These are phyloP conservation scores for Elongisporangium undulatum DNA, from an alignment of 352 stramenopile genomes.

Conservation along the genomic window DNA sequence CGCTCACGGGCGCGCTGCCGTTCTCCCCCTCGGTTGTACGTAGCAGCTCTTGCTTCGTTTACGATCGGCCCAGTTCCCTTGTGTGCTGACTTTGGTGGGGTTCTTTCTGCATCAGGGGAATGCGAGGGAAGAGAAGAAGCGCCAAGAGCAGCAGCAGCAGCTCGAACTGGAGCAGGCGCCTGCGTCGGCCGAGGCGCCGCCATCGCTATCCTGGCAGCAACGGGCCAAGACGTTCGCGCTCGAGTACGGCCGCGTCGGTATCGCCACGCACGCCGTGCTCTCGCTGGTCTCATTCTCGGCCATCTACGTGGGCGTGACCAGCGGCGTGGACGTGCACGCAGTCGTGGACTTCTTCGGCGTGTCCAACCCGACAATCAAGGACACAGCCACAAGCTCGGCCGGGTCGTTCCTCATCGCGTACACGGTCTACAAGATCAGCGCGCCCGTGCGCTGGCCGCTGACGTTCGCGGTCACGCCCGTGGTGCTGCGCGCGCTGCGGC, in stretches of 20 bases:
- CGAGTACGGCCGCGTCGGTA: slow-evolving; percentile 75
- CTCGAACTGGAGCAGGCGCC: slow-evolving; percentile 16
- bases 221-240: slow-evolving; percentile 78
- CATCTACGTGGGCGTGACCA: slow-evolving; percentile 68
- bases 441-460: slow-evolving; percentile 74
- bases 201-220: slow-evolving; percentile 45
- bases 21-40: slow-evolving; percentile 13
- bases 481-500: slow-evolving; percentile 63
- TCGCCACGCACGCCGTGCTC: slow-evolving; percentile 73
- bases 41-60: neutral
- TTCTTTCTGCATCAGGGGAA: neutral
- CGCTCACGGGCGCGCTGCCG: slow-evolving; percentile 19
- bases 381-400: slow-evolving; percentile 51
- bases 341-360: slow-evolving; percentile 49
- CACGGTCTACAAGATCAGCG: slow-evolving; percentile 73
- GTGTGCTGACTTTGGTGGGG: neutral
- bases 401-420: slow-evolving; percentile 81
- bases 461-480: slow-evolving; percentile 78
- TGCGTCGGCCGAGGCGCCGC: slow-evolving; percentile 1
- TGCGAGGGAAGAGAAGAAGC: slow-evolving; percentile 1
- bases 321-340: slow-evolving; percentile 58
- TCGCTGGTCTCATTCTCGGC: slow-evolving; percentile 69
- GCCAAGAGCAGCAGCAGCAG: slow-evolving; percentile 4
- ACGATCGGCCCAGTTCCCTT: neutral
- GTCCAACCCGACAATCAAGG: slow-evolving; percentile 23